Base-by-base conservation (phyloP, 129 eudicot species). In the Calendula officinalis region DNA sequence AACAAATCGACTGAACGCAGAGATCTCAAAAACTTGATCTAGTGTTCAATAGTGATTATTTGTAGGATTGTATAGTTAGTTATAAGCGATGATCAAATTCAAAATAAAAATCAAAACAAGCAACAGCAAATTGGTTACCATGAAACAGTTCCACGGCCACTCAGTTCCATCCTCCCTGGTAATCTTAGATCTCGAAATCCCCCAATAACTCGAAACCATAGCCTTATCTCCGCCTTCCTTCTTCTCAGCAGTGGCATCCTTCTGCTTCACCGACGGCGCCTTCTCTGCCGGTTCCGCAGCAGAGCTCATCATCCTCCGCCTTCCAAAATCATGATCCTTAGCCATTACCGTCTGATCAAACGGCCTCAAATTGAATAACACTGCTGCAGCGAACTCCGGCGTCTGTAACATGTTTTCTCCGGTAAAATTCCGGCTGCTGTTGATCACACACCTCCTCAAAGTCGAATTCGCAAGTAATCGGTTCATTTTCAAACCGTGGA, bases 121-220 rank as follows among this genome's bases (percentile, higher is more conserved):
- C 48, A 56, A 35, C 11, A 41, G 4, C 10, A 22, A 73, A 63
- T 54, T 15, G 7, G n/a, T 64, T 83, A 90, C 97, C 97, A 86
- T 90, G 64, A 90, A 90, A 68, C 95, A 90, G 65, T 90, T 90
- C 97, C 97, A 90, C 13, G 91, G 86, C 95, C 95, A 90, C 38
- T 81, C 90, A 3, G 91, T 63, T 9, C 97, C 97, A 64, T 90
- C 97, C 39, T 83, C 97, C 15, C 69, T 79, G 0, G 67, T 71
- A 10, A 86, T 36, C 65, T 75, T 86, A 1, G 76, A 71, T 77
- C 83, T 71, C 51, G 81, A 51, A 50, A 90, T 56, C 14, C 95
- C 95, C 97, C 97, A 90, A 63, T 90, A 90, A 72, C 86, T 90
- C 56, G 95, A 75, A 50, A 48, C 74, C 75, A 27, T 45, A 47